These are phyloP conservation scores for Aspergillus ostianus DNA, from an alignment of 495 filamentous ascomycete species.

Conservation along the genomic window DNA sequence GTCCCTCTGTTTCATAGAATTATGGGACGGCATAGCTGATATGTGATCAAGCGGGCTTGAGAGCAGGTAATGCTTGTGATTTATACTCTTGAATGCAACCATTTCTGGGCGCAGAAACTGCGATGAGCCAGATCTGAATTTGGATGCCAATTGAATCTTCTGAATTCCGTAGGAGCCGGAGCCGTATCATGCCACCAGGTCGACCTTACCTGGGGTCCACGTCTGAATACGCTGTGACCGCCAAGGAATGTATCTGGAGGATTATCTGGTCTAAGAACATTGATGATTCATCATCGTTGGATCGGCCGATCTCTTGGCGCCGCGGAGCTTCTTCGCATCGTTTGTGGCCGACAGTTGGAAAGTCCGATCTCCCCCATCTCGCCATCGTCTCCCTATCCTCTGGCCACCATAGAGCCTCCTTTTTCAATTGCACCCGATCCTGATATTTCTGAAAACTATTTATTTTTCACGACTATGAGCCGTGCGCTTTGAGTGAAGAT, in stretches of 20 bases:
- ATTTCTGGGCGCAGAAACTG: conserved; percentile 12
- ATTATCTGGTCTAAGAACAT: too few relatives aligned
- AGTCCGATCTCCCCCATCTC: neutral
- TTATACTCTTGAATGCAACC: conserved; percentile 22
- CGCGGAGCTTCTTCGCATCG: neutral
- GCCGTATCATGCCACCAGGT: too few relatives aligned
- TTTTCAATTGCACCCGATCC: too few relatives aligned
- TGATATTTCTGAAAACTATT: neutral
- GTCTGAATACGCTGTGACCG: too few relatives aligned
- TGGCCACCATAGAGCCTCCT: too few relatives aligned
- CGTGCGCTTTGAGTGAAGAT: neutral
- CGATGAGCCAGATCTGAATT: neutral
- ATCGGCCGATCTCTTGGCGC: conserved; percentile 18
- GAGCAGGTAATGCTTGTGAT: conserved; percentile 26
- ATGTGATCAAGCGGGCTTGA: conserved; percentile 32
- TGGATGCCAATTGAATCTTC: neutral
- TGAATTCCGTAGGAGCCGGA: too few relatives aligned
- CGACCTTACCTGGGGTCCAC: too few relatives aligned
- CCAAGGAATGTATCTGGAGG: too few relatives aligned
- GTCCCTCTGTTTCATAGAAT: conserved; percentile 12
- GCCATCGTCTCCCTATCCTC: neutral
- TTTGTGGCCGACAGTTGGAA: neutral
- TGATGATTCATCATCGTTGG: neutral
- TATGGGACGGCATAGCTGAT: conserved; percentile 16
- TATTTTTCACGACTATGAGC: neutral